Conservation (phyloP, 106 monocot genomes). For the Platanthera zijinensis region DNA sequence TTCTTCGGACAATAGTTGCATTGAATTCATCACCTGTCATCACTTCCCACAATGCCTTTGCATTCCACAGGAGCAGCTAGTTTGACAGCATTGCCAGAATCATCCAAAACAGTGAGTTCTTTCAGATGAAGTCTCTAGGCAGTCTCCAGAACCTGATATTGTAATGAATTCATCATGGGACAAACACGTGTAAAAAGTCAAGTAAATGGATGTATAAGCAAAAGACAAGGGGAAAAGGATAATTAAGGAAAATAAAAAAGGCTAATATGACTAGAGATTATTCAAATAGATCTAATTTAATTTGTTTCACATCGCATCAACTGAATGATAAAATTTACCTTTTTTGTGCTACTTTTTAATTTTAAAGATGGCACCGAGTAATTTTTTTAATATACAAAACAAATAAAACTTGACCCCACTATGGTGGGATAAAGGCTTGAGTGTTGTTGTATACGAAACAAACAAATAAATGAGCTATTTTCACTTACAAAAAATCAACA, state of each 20-base stretch:
- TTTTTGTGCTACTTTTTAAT: neutral
- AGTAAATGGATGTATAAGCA: neutral
- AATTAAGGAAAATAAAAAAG: neutral
- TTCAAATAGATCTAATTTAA: neutral
- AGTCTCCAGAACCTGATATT: conserved; percentile 67
- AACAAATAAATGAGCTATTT: no score
- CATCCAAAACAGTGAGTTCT: conserved; percentile 82
- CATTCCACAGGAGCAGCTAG: conserved; percentile 98
- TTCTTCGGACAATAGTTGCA: neutral
- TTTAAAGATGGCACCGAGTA: no score
- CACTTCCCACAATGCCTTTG: conserved; percentile 98
- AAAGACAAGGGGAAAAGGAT: neutral
- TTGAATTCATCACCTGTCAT: conserved; percentile 65
- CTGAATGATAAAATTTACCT: neutral
- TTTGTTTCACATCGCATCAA: neutral
- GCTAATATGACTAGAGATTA: neutral
- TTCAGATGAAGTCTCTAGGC: conserved; percentile 80
- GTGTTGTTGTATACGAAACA: no score
- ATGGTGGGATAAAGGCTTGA: no score
- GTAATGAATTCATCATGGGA: neutral
- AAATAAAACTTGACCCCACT: no score
- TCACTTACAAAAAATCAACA: no score
- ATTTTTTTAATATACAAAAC: no score
- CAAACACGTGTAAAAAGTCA: neutral
- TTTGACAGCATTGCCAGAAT: conserved; percentile 74